Evolutionary conservation across 108 stramenopile genomes (phyloP), one percentile per base, ranked within the genome.

Genomic region (Aureococcus anophagefferens): DNA sequence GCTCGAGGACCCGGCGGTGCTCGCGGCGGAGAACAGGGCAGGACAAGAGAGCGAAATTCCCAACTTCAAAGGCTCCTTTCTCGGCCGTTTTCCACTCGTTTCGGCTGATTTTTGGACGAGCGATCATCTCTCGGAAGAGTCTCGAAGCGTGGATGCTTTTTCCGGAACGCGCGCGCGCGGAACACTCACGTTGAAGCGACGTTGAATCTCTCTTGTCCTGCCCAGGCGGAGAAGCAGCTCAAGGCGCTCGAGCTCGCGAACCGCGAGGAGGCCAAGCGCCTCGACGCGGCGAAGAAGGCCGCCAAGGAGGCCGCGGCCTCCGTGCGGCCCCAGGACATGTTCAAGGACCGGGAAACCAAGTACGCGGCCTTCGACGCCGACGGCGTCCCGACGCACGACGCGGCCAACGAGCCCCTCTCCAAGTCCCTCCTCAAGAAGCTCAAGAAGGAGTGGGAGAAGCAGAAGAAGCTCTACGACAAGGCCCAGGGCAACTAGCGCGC

Each of bases 331-430:
- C n/a, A 4, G 31, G 76, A 76, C 21, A 35, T 75, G 37, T 78
- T 78, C 63, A 37, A 63, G 14, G 37, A 63, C 33, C 33, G 44
- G 63, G 62, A 36, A 21, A 31, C 59, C 33, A 31, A 69, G 68
- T 80, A 76, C 70, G 11, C 62, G 29, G 29, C 35, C 29, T 82
- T 78, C 46, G 81, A 76, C 64, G 81, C 74, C 25, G 72, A 82
- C 17, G 81, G 81, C 35, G 32, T 82, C 0, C 81, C 81, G 11
- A 81, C 80, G 7, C 69, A 75, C 30, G 44, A 63, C 34, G 80
- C 74, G 21, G 45, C 28, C 18, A 75, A 63, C 33, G 75, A 64
- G 28, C 51, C 68, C 36, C 18, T 82, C 13, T 28, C 33, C n/a
- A 79, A 80, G 75, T 67, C 46, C 29, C 69, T 71, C 62, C n/a